A percentile compares a stretch with the other conserved stretches of the same genome.
These are phyloP conservation scores for Asterella californica DNA, from an alignment of 225 moss, liverwort and hornwort genomes.

Conservation along the genomic window DNA sequence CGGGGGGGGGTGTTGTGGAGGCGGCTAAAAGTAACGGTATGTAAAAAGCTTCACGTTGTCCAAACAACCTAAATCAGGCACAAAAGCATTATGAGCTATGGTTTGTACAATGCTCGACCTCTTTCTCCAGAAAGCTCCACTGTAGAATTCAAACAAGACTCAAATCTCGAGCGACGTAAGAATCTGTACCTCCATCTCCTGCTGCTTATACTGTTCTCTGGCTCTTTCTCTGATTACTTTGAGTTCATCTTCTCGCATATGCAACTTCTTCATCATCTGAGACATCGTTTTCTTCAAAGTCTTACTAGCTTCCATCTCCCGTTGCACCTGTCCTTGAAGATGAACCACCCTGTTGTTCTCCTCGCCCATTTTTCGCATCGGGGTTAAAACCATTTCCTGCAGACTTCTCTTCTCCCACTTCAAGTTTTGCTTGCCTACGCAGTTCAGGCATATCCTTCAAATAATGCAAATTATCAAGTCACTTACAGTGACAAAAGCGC, in stretches of 20 bases:
- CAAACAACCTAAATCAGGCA: not conserved
- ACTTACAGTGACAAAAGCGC: not conserved
- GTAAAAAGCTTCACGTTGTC: not conserved
- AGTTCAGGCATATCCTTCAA: not conserved
- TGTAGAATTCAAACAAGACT: not conserved
- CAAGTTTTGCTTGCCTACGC: conserved; percentile 72
- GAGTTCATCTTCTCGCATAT: conserved; percentile 74
- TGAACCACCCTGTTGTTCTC: conserved; percentile 55
- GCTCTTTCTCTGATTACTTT: conserved; percentile 59
- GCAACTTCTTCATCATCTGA: conserved; percentile 52
- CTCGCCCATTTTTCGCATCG: conserved; percentile 74
- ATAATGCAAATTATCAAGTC: not conserved
- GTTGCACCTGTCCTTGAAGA: conserved; percentile 55
- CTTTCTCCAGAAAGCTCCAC: too few species aligned
- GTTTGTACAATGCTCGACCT: too few species aligned
- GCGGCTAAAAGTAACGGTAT: not conserved
- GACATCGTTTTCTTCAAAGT: conserved; percentile 60
- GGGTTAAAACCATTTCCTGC: conserved; percentile 70
- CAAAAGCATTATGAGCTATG: not conserved
- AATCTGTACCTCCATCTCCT: conserved; percentile 61
- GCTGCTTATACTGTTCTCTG: conserved; percentile 63
- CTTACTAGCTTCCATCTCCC: conserved; percentile 43
- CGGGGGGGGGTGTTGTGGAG: too few species aligned
- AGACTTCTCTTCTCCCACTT: conserved; percentile 73
- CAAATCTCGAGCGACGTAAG: not conserved